These are phyloP conservation scores for Daldinia sp. DNA, from an alignment of 2,329 filamentous ascomycete species.

Conservation along the genomic window DNA sequence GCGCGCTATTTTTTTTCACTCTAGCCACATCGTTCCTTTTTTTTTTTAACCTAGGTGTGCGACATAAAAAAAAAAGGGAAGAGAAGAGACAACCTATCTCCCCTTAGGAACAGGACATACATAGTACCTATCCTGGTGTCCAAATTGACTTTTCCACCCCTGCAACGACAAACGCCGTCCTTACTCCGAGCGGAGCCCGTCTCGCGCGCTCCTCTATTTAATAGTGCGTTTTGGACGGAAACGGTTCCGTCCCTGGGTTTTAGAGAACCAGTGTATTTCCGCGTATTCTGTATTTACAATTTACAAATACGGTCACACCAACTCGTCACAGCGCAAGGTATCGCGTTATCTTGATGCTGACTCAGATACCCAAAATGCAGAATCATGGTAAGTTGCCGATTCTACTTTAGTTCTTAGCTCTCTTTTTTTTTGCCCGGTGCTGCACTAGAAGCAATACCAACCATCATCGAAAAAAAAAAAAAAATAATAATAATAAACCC, in stretches of 20 bases:
- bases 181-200: constrained; percentile 41
- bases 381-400: constrained; percentile 49
- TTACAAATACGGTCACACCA: constrained; percentile 35
- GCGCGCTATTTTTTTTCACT: constrained; percentile 14
- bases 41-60: constrained; percentile 29
- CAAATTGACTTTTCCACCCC: constrained; percentile 36
- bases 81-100: too few species aligned
- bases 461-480: constrained; percentile 35
- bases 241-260: constrained; percentile 28
- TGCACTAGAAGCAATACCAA: constrained; percentile 40
- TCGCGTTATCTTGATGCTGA: constrained; percentile 48
- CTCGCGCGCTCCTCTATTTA: constrained; percentile 17
- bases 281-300: constrained; percentile 21
- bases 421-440: constrained; percentile 30
- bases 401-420: constrained; percentile 27
- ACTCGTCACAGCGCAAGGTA: constrained; percentile 24
- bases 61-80: constrained; percentile 19
- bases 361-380: constrained; percentile 50
- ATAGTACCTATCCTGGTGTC: constrained; percentile 26
- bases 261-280: constrained; percentile 7
- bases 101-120: not conserved
- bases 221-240: constrained; percentile 43
- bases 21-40: constrained; percentile 31
- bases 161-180: constrained; percentile 38
- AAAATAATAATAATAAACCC: constrained; percentile 22